These are phyloP conservation scores for Vicia villosa DNA, from an alignment of 306 rosid species.

Conservation along the genomic window DNA sequence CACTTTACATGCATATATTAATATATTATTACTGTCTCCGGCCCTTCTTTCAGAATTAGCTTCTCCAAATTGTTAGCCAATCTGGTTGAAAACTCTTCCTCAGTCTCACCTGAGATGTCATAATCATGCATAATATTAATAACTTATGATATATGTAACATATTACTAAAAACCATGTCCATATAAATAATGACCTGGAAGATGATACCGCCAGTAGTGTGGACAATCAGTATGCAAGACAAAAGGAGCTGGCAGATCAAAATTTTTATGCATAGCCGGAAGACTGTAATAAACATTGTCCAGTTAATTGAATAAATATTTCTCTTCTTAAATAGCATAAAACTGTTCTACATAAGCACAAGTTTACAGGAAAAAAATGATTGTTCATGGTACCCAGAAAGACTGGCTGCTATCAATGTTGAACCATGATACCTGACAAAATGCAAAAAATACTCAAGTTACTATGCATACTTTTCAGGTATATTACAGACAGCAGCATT, in stretches of 20 bases:
- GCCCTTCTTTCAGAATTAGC: conserved; percentile 89
- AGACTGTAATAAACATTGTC: conserved; percentile 56
- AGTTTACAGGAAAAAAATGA: neutral
- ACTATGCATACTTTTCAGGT: conserved; percentile 31
- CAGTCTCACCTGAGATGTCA: conserved; percentile 82
- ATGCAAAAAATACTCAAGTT: conserved; percentile 27
- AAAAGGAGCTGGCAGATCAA: conserved; percentile 95
- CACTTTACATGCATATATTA: conserved; percentile 27
- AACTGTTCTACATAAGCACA: neutral
- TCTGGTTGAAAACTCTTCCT: conserved; percentile 90
- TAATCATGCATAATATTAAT: conserved; percentile 30
- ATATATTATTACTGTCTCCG: conserved; percentile 75
- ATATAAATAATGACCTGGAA: conserved; percentile 70
- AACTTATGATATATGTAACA: conserved; percentile 17
- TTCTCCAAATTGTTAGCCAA: conserved; percentile 82
- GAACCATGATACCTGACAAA: conserved; percentile 91
- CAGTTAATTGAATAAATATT: conserved; percentile 20
- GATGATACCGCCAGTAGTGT: conserved; percentile 94
- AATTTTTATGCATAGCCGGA: conserved; percentile 86
- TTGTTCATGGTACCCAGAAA: conserved; percentile 73
- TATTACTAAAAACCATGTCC: conserved; percentile 14
- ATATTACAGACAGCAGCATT: conserved; percentile 32
- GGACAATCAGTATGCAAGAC: conserved; percentile 96
- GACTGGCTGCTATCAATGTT: conserved; percentile 87
- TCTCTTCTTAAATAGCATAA: conserved; percentile 10